Percentiles rank a stretch among this genome's conserved stretches.
Evolutionary conservation across 2,329 filamentous ascomycete genomes (phyloP).

Genomic region (Alternaria sp.): DNA sequence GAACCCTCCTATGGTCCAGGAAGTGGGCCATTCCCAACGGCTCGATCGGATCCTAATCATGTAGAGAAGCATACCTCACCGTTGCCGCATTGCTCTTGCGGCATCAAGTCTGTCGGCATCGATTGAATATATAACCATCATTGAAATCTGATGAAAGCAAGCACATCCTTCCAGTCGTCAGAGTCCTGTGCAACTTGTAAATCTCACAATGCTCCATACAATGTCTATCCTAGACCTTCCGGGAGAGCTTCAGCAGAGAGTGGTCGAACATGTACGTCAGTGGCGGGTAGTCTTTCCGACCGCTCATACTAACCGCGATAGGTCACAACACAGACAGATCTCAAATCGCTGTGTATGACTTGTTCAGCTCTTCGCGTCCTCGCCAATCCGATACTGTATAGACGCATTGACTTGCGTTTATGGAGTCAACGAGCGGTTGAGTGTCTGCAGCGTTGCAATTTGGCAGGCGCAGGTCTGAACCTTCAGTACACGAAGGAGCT

Average conservation of each 20-base stretch:
- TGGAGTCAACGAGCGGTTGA: neutral
- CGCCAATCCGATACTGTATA: neutral
- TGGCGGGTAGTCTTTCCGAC: neutral
- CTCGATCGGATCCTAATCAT: no score
- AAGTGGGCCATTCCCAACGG: no score
- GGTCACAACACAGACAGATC: neutral
- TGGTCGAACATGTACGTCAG: neutral
- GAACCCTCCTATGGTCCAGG: no score
- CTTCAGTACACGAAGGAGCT: neutral
- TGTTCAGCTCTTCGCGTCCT: neutral
- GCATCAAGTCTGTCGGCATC: no score
- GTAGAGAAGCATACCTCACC: no score
- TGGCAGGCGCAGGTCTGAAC: neutral
- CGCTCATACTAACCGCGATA: neutral
- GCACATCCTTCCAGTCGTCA: no score
- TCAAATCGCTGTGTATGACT: neutral
- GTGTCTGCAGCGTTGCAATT: neutral
- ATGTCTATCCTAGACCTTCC: neutral
- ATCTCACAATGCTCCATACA: no score
- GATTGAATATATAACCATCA: no score
- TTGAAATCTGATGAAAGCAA: rapidly evolving
- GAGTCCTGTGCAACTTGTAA: neutral
- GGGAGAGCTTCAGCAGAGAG: neutral
- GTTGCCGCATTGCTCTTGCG: no score
- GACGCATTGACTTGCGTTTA: neutral